phyloP scores from a whole-genome alignment of 1,139 yeast species.

The Nakaseomyces delphensis region DNA sequence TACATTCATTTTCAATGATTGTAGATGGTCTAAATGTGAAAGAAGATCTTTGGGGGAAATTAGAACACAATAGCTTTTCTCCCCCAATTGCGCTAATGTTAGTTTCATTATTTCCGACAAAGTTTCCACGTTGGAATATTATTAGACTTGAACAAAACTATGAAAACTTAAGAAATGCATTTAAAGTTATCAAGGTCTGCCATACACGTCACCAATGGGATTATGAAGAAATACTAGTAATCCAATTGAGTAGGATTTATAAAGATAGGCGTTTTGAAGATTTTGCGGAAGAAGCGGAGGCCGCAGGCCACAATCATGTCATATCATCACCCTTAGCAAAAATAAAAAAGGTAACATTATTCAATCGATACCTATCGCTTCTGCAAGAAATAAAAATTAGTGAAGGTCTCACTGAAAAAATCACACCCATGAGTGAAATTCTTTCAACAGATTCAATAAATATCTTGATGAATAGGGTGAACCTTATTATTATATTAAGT shows the following conservation, averaged over 20 bases:
- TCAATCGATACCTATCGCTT: constrained; percentile 22
- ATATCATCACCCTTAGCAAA: constrained; percentile 7
- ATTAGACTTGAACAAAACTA: constrained; percentile 14
- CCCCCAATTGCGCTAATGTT: constrained; percentile 16
- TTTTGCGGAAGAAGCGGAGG: constrained; percentile 19
- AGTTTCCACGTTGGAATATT: constrained; percentile 18
- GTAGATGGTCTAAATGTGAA: constrained; percentile 11
- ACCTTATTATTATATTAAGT: constrained; percentile 22
- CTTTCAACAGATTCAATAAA: constrained; percentile 14
- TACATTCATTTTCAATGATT: constrained; percentile 18
- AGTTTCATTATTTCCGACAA: constrained; percentile 20
- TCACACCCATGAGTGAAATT: constrained; percentile 28
- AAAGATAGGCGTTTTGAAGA: constrained; percentile 25
- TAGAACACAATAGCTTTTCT: constrained; percentile 13
- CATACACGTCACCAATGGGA: constrained; percentile 17
- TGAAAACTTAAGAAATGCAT: constrained; percentile 11
- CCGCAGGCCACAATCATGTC: constrained; percentile 11
- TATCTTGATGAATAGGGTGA: constrained; percentile 24
- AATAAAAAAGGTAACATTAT: constrained; percentile 13
- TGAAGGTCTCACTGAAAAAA: constrained; percentile 19
- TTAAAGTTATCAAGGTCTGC: constrained; percentile 19
- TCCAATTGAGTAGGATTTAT: constrained; percentile 20
- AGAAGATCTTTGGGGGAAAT: constrained; percentile 19
- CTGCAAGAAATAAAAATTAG: constrained; percentile 13
- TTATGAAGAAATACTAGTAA: constrained; percentile 15